A percentile compares a stretch with the other conserved stretches of the same genome.
Conservation (phyloP, 768 basidiomycete species). For the Bullera alba region DNA sequence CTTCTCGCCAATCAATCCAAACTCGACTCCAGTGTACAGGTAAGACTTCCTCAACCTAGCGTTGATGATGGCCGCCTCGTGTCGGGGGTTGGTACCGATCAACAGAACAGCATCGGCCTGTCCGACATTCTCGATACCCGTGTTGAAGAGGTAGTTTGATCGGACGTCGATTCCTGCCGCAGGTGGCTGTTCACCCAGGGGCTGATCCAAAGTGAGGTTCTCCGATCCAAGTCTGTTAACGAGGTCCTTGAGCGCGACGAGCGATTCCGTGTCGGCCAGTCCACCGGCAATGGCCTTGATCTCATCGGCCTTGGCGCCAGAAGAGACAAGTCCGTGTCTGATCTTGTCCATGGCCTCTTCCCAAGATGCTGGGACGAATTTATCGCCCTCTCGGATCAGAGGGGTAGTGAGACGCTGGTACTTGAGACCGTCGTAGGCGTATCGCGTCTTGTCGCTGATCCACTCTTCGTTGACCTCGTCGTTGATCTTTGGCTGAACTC, state of each 20-base stretch:
- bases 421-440: conserved; percentile 87
- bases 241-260: conserved; percentile 89
- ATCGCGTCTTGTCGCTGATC: conserved; percentile 98
- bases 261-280: conserved; percentile 85
- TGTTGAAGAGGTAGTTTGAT: conserved; percentile 94
- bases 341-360: conserved; percentile 76
- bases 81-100: conserved; percentile 91
- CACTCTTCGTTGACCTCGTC: conserved; percentile 99
- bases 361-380: conserved; percentile 86
- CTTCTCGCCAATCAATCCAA: conserved; percentile 83
- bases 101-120: conserved; percentile 86
- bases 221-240: conserved; percentile 90
- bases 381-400: conserved; percentile 80
- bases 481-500: conserved; percentile 89
- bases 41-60: conserved; percentile 93
- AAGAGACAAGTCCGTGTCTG: conserved; percentile 65
- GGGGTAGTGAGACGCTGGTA: conserved; percentile 94
- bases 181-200: conserved; percentile 61
- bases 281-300: conserved; percentile 92
- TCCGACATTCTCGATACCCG: conserved; percentile 82
- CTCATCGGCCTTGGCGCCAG: conserved; percentile 81
- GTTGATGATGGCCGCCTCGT: conserved; percentile 95
- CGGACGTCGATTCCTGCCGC: conserved; percentile 80
- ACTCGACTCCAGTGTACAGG: conserved; percentile 76
- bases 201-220: conserved; percentile 75